These are phyloP conservation scores for Lumnitzera racemosa DNA, from an alignment of 345 rosid genomes.

Conservation along the genomic window DNA sequence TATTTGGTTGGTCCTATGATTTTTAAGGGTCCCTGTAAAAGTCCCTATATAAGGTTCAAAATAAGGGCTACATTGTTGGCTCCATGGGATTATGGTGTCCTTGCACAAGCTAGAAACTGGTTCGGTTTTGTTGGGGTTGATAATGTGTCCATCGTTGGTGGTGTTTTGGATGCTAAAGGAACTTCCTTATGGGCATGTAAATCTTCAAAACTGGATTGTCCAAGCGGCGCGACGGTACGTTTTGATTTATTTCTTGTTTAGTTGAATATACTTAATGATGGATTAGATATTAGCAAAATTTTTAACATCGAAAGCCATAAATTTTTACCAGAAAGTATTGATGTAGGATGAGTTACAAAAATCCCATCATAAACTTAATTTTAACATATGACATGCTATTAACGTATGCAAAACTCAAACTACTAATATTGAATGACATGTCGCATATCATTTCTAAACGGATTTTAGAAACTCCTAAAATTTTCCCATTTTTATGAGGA, in stretches of 20 bases:
- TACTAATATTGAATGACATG: too few relatives aligned
- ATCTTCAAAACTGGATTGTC: conserved; percentile 26
- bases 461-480: too few relatives aligned
- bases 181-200: conserved; percentile 51
- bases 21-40: conserved; percentile 41
- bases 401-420: too few relatives aligned
- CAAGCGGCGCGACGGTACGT: conserved; percentile 51
- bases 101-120: conserved; percentile 36
- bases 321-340: not conserved
- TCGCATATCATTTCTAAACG: too few relatives aligned
- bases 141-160: conserved; percentile 42
- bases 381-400: too few relatives aligned
- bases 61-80: conserved; percentile 45
- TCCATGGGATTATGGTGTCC: conserved; percentile 31
- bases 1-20: conserved; percentile 28
- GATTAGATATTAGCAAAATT: not conserved
- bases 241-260: not conserved
- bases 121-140: conserved; percentile 32
- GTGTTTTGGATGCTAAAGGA: conserved; percentile 51
- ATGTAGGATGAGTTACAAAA: too few relatives aligned
- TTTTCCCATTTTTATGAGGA: too few relatives aligned
- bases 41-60: conserved; percentile 26
- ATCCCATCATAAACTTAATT: too few relatives aligned
- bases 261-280: not conserved
- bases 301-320: not conserved